phyloP scores from a whole-genome alignment of 371 early-diverging fungal species.

The Lichtheimia corymbifera region DNA sequence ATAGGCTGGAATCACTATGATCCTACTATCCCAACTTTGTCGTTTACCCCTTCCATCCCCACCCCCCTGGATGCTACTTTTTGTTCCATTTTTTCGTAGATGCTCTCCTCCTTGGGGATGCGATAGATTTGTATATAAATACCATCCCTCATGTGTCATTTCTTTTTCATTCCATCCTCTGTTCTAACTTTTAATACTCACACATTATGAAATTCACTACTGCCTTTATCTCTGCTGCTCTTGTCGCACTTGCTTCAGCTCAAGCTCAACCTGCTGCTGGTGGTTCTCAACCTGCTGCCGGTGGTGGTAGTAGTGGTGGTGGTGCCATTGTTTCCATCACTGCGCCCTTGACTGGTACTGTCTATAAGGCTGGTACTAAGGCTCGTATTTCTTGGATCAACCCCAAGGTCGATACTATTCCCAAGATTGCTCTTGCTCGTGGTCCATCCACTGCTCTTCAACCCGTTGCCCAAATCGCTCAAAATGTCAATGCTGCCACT shows the following conservation, averaged over 20 bases:
- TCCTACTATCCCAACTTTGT: too few species aligned
- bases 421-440: constrained; percentile 21
- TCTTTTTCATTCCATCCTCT: not conserved
- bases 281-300: not conserved
- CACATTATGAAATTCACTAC: constrained; percentile 28
- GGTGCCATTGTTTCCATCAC: constrained; percentile 24
- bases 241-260: constrained; percentile 22
- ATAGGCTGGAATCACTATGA: too few species aligned
- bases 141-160: not conserved
- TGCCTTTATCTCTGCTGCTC: constrained; percentile 17
- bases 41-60: too few species aligned
- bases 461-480: constrained; percentile 23
- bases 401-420: constrained; percentile 18
- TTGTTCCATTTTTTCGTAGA: too few species aligned
- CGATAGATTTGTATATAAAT: constrained; percentile 8
- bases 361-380: constrained; percentile 24
- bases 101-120: too few species aligned
- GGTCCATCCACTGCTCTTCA: constrained; percentile 29
- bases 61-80: too few species aligned
- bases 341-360: constrained; percentile 22
- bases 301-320: not conserved
- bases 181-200: constrained; percentile 3
- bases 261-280: constrained; percentile 12
- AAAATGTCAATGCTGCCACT: constrained; percentile 20
- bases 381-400: constrained; percentile 31